Evolutionary conservation across 805 yeast genomes (phyloP).

Genomic region (Tetrapisispora arboricola): DNA sequence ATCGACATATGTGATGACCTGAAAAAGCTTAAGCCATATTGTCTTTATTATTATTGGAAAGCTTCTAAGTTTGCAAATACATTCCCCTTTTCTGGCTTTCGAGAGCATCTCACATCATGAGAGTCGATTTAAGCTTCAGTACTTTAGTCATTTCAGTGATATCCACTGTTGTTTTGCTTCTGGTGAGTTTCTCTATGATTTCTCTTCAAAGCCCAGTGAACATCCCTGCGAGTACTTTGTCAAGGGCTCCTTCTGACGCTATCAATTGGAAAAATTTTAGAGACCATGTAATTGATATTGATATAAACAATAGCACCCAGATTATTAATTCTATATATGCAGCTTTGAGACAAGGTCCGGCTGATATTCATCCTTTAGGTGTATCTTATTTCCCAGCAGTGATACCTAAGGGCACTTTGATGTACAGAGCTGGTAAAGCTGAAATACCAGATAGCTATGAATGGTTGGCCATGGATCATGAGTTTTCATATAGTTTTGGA

Average conservation of each 20-base stretch:
- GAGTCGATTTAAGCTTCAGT: not conserved
- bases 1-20: no score
- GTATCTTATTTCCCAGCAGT: conserved; percentile 51
- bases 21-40: no score
- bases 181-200: conserved; percentile 2
- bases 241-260: not conserved
- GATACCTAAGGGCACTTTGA: conserved; percentile 46
- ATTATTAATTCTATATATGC: conserved; percentile 46
- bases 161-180: not conserved
- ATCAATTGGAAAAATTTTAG: conserved; percentile 18
- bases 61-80: no score
- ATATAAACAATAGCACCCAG: conserved; percentile 41
- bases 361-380: conserved; percentile 46
- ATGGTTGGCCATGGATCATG: conserved; percentile 59
- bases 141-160: not conserved
- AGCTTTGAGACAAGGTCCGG: conserved; percentile 41
- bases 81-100: no score
- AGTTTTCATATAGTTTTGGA: conserved; percentile 46
- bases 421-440: conserved; percentile 45
- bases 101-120: no score
- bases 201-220: not conserved
- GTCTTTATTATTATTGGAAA: no score
- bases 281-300: conserved; percentile 25
- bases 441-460: conserved; percentile 39
- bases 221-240: no score